phyloP scores from a whole-genome alignment of 2,329 filamentous ascomycete species.

The Achaetomium macrosporum region DNA sequence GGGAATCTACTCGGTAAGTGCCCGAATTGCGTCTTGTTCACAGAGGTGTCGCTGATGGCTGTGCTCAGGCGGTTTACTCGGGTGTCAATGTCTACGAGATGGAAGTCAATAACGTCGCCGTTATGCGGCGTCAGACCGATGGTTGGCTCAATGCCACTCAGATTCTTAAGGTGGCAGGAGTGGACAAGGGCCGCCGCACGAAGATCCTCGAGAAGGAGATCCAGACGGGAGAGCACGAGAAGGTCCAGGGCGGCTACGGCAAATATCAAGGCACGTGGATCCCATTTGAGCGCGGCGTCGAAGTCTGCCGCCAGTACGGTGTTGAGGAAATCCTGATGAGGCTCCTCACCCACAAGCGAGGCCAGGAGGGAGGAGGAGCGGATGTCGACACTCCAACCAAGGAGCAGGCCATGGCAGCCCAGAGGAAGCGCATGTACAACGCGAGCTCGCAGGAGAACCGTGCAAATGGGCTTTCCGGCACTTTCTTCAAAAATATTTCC shows the following conservation, averaged over 20 bases:
- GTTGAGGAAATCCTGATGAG: conserved; percentile 72
- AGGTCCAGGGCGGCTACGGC: conserved; percentile 95
- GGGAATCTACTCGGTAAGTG: conserved; percentile 57
- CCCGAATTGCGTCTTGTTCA: neutral
- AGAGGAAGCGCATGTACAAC: conserved; percentile 88
- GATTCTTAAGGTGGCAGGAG: conserved; percentile 93
- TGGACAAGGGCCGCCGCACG: conserved; percentile 95
- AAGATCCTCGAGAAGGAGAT: conserved; percentile 99
- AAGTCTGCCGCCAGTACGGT: conserved; percentile 77
- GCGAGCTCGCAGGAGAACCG: conserved; percentile 60
- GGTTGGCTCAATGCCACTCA: conserved; percentile 98
- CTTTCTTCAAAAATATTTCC: conserved; percentile 97
- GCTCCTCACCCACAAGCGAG: conserved; percentile 74
- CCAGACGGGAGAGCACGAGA: conserved; percentile 91
- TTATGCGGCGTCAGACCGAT: conserved; percentile 93
- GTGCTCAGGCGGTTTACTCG: conserved; percentile 72
- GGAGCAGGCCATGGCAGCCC: conserved; percentile 95
- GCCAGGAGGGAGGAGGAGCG: conserved; percentile 67
- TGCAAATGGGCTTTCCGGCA: conserved; percentile 63
- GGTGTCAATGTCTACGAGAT: conserved; percentile 97
- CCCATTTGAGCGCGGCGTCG: conserved; percentile 81
- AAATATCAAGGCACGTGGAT: conserved; percentile 99
- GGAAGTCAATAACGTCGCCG: conserved; percentile 87
- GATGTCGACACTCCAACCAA: conserved; percentile 93
- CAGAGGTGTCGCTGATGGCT: conserved; percentile 8